phyloP scores from a whole-genome alignment of 208 protist species.

The Wallacemonas sp. region DNA sequence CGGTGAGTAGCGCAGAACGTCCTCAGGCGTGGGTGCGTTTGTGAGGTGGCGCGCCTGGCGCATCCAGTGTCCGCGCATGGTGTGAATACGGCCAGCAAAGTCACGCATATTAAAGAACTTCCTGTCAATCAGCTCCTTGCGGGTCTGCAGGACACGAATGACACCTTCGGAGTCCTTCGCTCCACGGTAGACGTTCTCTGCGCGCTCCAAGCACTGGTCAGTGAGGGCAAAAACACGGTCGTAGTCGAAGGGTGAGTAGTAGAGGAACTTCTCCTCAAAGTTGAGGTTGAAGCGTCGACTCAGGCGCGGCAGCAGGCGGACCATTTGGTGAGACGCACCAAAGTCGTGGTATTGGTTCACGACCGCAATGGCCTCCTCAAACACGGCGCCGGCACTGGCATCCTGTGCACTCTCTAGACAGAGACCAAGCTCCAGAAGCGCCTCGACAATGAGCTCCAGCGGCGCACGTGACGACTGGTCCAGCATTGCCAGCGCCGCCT shows the following conservation, averaged over 20 bases:
- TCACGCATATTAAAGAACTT: conserved; percentile 92
- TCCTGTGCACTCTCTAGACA: conserved; percentile 52
- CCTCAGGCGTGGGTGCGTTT: conserved; percentile 84
- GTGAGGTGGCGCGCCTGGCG: conserved; percentile 68
- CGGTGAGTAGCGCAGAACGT: conserved; percentile 83
- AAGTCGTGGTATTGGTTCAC: conserved; percentile 76
- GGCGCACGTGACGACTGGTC: conserved; percentile 45
- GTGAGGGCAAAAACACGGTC: conserved; percentile 83
- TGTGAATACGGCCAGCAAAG: conserved; percentile 88
- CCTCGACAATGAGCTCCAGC: conserved; percentile 84
- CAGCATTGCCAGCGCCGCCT: conserved; percentile 61
- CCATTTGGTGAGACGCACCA: conserved; percentile 84
- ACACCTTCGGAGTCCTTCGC: conserved; percentile 41
- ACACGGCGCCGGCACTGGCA: conserved; percentile 44
- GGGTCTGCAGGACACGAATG: conserved; percentile 72
- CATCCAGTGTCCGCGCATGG: conserved; percentile 88
- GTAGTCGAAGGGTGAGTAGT: conserved; percentile 89
- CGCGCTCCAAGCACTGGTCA: conserved; percentile 80
- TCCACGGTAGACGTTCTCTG: conserved; percentile 53
- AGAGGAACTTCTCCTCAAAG: conserved; percentile 87
- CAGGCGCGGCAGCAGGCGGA: conserved; percentile 78
- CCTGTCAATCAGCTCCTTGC: conserved; percentile 84
- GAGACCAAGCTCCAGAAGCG: conserved; percentile 76
- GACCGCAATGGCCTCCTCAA: conserved; percentile 74
- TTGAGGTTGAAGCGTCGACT: conserved; percentile 85